Percentiles rank a stretch among this genome's conserved stretches.
Evolutionary conservation across 2,329 filamentous ascomycete genomes (phyloP).

Genomic region (Fusarium sp.): DNA sequence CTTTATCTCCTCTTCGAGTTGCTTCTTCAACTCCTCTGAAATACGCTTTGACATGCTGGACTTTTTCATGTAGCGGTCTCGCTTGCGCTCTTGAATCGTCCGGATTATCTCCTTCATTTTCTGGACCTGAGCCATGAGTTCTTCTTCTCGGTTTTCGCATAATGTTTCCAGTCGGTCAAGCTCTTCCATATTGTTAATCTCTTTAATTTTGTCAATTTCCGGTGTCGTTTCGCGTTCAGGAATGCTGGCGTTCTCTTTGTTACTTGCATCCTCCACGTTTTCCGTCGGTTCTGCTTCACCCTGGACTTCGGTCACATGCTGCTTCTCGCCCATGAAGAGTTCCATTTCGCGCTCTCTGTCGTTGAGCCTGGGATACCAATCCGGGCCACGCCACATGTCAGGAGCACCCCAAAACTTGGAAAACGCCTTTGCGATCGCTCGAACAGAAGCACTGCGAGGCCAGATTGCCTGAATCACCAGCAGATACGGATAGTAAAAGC

Average conservation of each 20-base stretch:
- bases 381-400: neutral
- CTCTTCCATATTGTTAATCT: neutral
- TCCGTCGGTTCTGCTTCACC: neutral
- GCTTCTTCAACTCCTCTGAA: neutral
- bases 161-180: neutral
- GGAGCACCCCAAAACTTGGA: neutral
- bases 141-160: neutral
- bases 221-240: neutral
- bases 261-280: neutral
- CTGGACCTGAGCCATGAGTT: neutral
- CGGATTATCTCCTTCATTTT: neutral
- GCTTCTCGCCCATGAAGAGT: neutral
- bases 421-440: neutral
- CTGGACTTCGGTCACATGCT: neutral
- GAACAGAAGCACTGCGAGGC: fast-evolving
- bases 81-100: neutral
- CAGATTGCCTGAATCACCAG: neutral
- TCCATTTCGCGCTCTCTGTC: neutral
- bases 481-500: neutral
- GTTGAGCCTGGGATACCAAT: neutral
- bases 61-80: neutral
- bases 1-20: fast-evolving
- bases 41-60: neutral
- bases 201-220: neutral
- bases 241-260: neutral